Conservation (phyloP, 75 land plant genomes). For the Selaginella moellendorffii region DNA sequence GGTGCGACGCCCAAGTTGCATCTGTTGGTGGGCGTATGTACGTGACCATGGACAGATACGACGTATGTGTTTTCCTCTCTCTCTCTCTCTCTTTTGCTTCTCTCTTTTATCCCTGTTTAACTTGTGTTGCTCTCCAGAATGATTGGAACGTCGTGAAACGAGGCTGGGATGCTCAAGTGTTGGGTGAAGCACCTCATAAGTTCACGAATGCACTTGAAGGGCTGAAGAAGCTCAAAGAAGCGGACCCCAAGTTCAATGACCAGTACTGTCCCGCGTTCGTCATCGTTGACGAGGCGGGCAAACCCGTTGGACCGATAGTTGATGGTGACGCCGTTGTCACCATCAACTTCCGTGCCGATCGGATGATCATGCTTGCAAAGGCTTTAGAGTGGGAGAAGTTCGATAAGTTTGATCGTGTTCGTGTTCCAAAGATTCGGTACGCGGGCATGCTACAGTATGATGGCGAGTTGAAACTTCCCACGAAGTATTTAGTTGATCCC, state of each 20-base stretch:
- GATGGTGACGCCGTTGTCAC: slow-evolving; percentile 23
- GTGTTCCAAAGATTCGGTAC: slow-evolving; percentile 18
- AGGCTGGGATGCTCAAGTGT: slow-evolving; percentile 25
- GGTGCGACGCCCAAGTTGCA: slow-evolving; percentile 22
- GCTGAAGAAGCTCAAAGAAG: slow-evolving; percentile 18
- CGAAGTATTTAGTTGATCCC: slow-evolving; percentile 15
- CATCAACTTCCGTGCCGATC: slow-evolving; percentile 25
- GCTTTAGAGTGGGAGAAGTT: slow-evolving; percentile 25
- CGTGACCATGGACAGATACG: slow-evolving; percentile 26
- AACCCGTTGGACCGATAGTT: slow-evolving; percentile 19
- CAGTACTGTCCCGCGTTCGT: slow-evolving; percentile 24
- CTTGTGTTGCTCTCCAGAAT: slow-evolving; percentile 9
- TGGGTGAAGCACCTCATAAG: slow-evolving; percentile 30
- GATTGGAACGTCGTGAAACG: slow-evolving; percentile 25
- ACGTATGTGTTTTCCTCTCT: slow-evolving; percentile 8
- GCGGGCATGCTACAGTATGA: slow-evolving; percentile 28
- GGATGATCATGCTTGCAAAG: slow-evolving; percentile 21
- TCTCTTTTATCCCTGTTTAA: background rate
- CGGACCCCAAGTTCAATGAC: slow-evolving; percentile 21
- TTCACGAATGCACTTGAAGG: slow-evolving; percentile 25
- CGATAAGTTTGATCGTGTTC: slow-evolving; percentile 14
- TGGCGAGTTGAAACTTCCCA: slow-evolving; percentile 25
- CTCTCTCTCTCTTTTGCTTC: background rate
- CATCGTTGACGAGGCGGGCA: slow-evolving; percentile 14
- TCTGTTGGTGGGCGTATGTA: slow-evolving; percentile 28